These are phyloP conservation scores for Lycium ferocissimum DNA, from an alignment of 257 asterid species.

Conservation along the genomic window DNA sequence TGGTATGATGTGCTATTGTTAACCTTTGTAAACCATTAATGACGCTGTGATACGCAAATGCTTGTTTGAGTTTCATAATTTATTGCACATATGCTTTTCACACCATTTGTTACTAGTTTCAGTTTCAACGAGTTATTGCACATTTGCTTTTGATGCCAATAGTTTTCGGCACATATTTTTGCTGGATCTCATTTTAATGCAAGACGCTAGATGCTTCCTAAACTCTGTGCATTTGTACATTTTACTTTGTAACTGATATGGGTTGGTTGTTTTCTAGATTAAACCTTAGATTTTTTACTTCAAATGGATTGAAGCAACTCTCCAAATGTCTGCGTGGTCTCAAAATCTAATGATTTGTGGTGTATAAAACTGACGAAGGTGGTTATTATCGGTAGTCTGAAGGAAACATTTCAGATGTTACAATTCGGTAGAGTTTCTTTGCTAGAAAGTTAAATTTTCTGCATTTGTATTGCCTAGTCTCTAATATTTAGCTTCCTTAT, in stretches of 20 bases:
- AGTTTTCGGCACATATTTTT: neutral
- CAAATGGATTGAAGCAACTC: neutral
- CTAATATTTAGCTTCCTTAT: neutral
- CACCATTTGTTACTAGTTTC: neutral
- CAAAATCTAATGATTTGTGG: neutral
- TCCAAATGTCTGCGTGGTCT: conserved; percentile 9
- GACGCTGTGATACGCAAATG: neutral
- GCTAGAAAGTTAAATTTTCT: neutral
- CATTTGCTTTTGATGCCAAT: conserved; percentile 10
- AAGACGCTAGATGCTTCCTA: neutral
- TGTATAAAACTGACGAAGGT: neutral
- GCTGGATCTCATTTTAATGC: neutral
- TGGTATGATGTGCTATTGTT: conserved; percentile 7
- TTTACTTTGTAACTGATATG: neutral
- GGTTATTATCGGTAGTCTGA: neutral
- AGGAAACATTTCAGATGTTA: conserved; percentile 3
- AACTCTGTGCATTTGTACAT: neutral
- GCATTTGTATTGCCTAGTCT: neutral
- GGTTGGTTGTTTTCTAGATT: neutral
- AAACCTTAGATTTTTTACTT: neutral
- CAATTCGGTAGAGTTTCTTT: neutral
- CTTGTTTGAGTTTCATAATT: conserved; percentile 2
- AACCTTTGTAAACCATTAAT: neutral
- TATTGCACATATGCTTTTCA: conserved; percentile 22
- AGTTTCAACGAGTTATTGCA: neutral